A percentile compares a stretch with the other conserved stretches of the same genome.
phyloP scores from a whole-genome alignment of 129 eudicot genomes.

The Centaurea solstitialis region DNA sequence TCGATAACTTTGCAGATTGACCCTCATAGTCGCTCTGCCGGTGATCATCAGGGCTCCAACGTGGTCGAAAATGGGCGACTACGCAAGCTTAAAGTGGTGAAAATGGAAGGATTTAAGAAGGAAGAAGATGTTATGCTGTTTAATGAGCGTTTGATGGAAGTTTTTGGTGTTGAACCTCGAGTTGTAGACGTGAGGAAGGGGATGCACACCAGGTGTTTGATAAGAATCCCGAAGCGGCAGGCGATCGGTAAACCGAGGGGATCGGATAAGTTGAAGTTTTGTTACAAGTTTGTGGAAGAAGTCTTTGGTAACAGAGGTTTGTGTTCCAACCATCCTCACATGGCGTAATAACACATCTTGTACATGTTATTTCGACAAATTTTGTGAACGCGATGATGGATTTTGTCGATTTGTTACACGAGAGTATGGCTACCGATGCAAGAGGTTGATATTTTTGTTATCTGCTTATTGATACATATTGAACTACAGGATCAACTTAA shows the following conservation, averaged over 20 bases:
- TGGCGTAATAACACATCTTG: conserved; percentile 7
- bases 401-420: background rate
- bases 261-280: background rate
- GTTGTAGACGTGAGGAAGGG: conserved; percentile 16
- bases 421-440: background rate
- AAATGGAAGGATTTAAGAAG: conserved; percentile 23
- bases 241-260: background rate
- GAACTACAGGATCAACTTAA: too few relatives aligned
- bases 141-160: conserved; percentile 29
- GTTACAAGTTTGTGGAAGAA: conserved; percentile 27
- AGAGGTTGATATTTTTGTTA: background rate
- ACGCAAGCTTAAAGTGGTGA: conserved; percentile 28
- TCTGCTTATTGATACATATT: too few relatives aligned
- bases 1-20: conserved; percentile 1
- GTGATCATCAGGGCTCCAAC: background rate
- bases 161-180: conserved; percentile 24
- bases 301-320: conserved; percentile 2
- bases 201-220: conserved; percentile 4
- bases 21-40: background rate
- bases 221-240: conserved; percentile 18
- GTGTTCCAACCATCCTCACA: conserved; percentile 27
- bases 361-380: background rate
- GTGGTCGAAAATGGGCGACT: conserved; percentile 13
- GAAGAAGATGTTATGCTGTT: conserved; percentile 20
- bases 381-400: background rate